These are phyloP conservation scores for Cryphonectria radicalis DNA, from an alignment of 2,329 filamentous ascomycete genomes.

Conservation along the genomic window DNA sequence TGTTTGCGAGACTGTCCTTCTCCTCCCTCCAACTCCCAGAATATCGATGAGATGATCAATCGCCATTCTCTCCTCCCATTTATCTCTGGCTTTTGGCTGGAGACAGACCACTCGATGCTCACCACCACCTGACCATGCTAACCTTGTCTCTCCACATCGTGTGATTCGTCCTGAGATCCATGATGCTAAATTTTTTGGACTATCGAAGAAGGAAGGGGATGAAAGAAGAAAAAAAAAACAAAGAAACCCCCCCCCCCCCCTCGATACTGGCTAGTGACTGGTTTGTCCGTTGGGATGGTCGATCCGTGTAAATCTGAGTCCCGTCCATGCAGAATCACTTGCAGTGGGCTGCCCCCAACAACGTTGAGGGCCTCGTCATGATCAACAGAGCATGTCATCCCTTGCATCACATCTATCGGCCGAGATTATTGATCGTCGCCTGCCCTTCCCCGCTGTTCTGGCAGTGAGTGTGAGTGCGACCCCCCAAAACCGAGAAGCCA, in stretches of 20 bases:
- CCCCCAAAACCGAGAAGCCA: not conserved
- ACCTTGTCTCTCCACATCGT: conserved; percentile 1
- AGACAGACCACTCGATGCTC: not conserved
- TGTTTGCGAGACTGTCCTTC: not conserved
- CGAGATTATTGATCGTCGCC: not conserved
- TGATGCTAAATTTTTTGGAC: not conserved
- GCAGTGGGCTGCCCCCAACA: not conserved
- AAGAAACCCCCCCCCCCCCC: no score
- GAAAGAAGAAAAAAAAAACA: no score
- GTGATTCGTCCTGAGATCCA: not conserved
- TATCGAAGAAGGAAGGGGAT: not conserved
- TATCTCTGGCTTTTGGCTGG: not conserved
- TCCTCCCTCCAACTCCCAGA: not conserved
- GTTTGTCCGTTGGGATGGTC: not conserved
- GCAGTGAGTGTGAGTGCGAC: not conserved
- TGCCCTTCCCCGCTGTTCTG: not conserved
- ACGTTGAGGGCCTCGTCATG: not conserved
- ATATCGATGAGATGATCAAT: not conserved
- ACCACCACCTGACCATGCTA: not conserved
- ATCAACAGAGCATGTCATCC: conserved; percentile 2
- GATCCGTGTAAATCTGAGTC: conserved; percentile 4
- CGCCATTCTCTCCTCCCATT: not conserved
- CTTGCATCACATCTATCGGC: conserved; percentile 5
- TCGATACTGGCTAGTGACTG: not conserved
- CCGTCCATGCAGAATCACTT: not conserved